These are phyloP conservation scores for Syncephalastrum sp. DNA, from an alignment of 371 early-diverging fungal species.

Conservation along the genomic window DNA sequence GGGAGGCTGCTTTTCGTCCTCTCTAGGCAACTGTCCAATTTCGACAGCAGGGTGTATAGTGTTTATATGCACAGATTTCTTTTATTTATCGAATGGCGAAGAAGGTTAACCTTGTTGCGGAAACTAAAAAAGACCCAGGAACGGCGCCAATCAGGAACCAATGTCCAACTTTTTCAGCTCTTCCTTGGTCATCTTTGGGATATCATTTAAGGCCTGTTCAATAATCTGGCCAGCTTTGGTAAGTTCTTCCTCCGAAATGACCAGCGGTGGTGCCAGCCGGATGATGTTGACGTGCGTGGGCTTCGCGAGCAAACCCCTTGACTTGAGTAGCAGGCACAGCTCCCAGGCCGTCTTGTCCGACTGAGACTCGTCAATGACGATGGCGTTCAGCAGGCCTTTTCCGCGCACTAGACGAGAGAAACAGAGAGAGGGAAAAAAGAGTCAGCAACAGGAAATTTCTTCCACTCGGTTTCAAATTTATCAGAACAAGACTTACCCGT, in stretches of 20 bases:
- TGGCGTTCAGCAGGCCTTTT: slow-evolving; percentile 93
- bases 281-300: slow-evolving; percentile 99
- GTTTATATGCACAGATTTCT: no score
- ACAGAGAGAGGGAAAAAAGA: no score
- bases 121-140: no score
- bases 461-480: background rate
- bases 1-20: no score
- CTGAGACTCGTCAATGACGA: slow-evolving; percentile 88
- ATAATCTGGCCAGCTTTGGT: slow-evolving; percentile 83
- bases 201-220: slow-evolving; percentile 69
- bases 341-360: slow-evolving; percentile 94
- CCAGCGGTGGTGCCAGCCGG: slow-evolving; percentile 93
- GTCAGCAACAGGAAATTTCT: background rate
- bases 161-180: slow-evolving; percentile 20
- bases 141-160: no score
- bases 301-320: slow-evolving; percentile 92
- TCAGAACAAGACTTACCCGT: slow-evolving; percentile 35
- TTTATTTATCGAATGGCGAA: no score
- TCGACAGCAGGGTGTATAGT: no score
- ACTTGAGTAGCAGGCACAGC: slow-evolving; percentile 90
- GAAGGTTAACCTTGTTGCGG: no score
- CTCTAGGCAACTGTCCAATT: no score
- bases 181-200: slow-evolving; percentile 53
- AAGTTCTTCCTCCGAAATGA: slow-evolving; percentile 89
- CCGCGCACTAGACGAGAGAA: slow-evolving; percentile 74